Evolutionary conservation across 306 rosid species (phyloP).

Genomic region (Nissolia schottii): DNA sequence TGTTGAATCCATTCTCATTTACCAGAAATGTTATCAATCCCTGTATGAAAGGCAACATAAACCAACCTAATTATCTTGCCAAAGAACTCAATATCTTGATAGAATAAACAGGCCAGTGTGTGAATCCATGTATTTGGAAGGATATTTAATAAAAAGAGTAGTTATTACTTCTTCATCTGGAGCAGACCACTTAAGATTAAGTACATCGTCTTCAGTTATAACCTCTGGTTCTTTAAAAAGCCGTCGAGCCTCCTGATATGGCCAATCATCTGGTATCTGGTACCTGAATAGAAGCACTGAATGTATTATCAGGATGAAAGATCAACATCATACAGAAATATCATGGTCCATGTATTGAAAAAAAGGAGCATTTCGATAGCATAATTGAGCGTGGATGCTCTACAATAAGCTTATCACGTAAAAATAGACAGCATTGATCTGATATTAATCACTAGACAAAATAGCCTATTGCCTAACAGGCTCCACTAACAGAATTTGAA

Average conservation of each 20-base stretch:
- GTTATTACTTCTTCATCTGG: conserved; percentile 87
- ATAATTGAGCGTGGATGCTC: background rate
- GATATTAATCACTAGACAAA: background rate
- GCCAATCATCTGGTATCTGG: conserved; percentile 90
- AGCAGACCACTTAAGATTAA: conserved; percentile 81
- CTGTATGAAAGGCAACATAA: conserved; percentile 43
- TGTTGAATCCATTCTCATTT: conserved; percentile 92
- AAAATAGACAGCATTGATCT: background rate
- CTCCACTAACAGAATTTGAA: background rate
- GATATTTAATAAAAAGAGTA: conserved; percentile 20
- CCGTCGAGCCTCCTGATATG: conserved; percentile 78
- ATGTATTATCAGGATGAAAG: conserved; percentile 5
- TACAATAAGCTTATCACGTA: background rate
- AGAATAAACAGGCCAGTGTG: background rate
- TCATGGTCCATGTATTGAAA: conserved; percentile 4
- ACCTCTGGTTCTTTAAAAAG: conserved; percentile 88
- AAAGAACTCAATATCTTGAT: conserved; percentile 15
- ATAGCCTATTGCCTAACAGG: background rate
- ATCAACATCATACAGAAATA: background rate
- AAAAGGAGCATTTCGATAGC: background rate
- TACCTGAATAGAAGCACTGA: conserved; percentile 47
- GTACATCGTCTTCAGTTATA: conserved; percentile 57
- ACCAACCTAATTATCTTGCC: conserved; percentile 15
- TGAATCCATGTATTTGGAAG: background rate
- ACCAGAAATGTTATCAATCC: conserved; percentile 76